A percentile compares a stretch with the other conserved stretches of the same genome.
Conservation (phyloP, 108 stramenopile species). For the Mayamaea pseudoterrestris region DNA sequence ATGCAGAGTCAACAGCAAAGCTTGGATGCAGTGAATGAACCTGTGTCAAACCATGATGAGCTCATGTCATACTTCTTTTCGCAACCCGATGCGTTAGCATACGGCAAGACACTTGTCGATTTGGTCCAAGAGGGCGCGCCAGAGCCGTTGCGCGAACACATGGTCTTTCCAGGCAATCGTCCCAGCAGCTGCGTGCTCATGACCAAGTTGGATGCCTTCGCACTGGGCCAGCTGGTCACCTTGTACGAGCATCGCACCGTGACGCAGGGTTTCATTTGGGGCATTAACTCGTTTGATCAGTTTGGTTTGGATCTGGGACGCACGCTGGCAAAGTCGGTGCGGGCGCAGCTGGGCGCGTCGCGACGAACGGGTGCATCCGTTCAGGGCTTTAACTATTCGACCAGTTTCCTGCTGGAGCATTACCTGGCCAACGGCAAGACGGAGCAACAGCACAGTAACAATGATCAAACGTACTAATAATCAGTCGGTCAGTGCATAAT, state of each 20-base stretch:
- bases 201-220: slow-evolving; percentile 75
- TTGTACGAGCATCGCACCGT: slow-evolving; percentile 97
- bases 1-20: slow-evolving; percentile 70
- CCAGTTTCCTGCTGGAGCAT: slow-evolving; percentile 59
- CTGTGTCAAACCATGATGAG: slow-evolving; percentile 94
- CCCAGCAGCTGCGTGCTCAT: slow-evolving; percentile 81
- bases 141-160: slow-evolving; percentile 69
- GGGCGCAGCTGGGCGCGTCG: slow-evolving; percentile 50
- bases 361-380: slow-evolving; percentile 69
- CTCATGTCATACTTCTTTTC: slow-evolving; percentile 99
- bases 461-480: too few relatives aligned
- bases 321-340: slow-evolving; percentile 74
- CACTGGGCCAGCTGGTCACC: slow-evolving; percentile 87
- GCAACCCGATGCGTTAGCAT: slow-evolving; percentile 96
- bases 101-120: slow-evolving; percentile 79
- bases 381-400: slow-evolving; percentile 78
- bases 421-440: slow-evolving; percentile 58
- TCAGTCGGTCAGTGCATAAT: too few relatives aligned
- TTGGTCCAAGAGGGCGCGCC: slow-evolving; percentile 85
- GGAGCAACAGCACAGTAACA: background rate
- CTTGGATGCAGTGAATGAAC: slow-evolving; percentile 46
- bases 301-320: slow-evolving; percentile 91
- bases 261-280: slow-evolving; percentile 98
- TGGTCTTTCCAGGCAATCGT: slow-evolving; percentile 95
- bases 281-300: slow-evolving; percentile 96